A percentile compares a stretch with the other conserved stretches of the same genome.
phyloP scores from a whole-genome alignment of 1,284 basidiomycete genomes.

The Ceratobasidium sp. region DNA sequence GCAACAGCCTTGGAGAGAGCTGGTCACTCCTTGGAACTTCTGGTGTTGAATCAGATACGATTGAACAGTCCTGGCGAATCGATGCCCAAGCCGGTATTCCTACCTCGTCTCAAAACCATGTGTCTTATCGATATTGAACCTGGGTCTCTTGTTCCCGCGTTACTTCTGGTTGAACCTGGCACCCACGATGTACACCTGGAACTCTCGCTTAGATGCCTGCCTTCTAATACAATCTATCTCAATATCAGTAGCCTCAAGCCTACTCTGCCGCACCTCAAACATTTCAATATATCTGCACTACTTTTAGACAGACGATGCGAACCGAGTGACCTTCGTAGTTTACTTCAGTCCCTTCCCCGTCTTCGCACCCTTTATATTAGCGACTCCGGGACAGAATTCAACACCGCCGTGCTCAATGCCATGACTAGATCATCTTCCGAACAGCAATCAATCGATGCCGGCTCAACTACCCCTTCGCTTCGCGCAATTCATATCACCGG shows the following conservation, averaged over 20 bases:
- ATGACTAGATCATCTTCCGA: not conserved
- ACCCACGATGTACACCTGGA: not conserved
- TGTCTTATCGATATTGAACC: not conserved
- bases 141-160: not conserved
- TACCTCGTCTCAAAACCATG: not conserved
- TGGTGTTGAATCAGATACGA: not conserved
- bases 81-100: not conserved
- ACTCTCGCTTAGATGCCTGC: not conserved
- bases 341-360: not conserved
- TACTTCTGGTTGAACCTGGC: not conserved
- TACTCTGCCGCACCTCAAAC: not conserved
- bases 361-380: not conserved
- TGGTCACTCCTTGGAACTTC: not conserved
- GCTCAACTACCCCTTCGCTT: not conserved
- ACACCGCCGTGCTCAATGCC: not conserved
- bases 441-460: not conserved
- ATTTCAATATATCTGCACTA: not conserved
- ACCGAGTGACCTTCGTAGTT: not conserved
- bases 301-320: not conserved
- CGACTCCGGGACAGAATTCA: too few species aligned
- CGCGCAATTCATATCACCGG: not conserved
- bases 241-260: not conserved
- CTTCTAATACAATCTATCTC: not conserved
- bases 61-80: not conserved
- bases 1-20: not conserved